A percentile compares a stretch with the other conserved stretches of the same genome.
These are phyloP conservation scores for Artomyces pyxidatus DNA, from an alignment of 768 basidiomycete species.

Conservation along the genomic window DNA sequence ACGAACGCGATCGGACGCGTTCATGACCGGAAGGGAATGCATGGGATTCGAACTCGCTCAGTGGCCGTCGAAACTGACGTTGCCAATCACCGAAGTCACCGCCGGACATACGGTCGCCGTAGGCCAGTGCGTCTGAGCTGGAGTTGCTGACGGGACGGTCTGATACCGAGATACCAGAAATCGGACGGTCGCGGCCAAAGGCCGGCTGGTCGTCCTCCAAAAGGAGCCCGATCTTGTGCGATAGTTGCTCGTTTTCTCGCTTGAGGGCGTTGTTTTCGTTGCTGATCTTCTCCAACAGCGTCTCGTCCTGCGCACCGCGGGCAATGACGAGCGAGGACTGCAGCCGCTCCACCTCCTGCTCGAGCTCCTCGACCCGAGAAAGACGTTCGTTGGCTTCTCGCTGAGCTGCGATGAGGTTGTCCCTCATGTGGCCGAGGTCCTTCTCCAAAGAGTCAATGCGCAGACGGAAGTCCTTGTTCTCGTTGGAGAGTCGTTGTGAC, in stretches of 20 bases:
- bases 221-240: constrained; percentile 85
- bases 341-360: constrained; percentile 72
- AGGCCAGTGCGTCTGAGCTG: constrained; percentile 71
- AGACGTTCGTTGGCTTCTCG: constrained; percentile 75
- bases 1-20: constrained; percentile 52
- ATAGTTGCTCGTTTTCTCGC: constrained; percentile 81
- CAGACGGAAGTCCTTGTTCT: constrained; percentile 69
- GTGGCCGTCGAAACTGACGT: constrained; percentile 65
- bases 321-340: constrained; percentile 66
- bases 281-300: constrained; percentile 71
- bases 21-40: constrained; percentile 36
- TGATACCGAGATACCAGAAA: constrained; percentile 46
- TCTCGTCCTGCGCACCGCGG: constrained; percentile 71
- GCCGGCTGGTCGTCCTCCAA: constrained; percentile 79
- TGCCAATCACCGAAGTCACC: constrained; percentile 85
- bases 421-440: constrained; percentile 63
- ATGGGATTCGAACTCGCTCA: constrained; percentile 65
- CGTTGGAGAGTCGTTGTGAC: constrained; percentile 56
- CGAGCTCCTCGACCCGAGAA: constrained; percentile 68
- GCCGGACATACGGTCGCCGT: constrained; percentile 50
- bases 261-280: constrained; percentile 73
- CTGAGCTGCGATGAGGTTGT: constrained; percentile 62
- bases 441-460: constrained; percentile 70
- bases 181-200: constrained; percentile 51
- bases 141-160: constrained; percentile 63